Base-by-base conservation (phyloP, 345 rosid genomes). In the Linum usitatissimum region DNA sequence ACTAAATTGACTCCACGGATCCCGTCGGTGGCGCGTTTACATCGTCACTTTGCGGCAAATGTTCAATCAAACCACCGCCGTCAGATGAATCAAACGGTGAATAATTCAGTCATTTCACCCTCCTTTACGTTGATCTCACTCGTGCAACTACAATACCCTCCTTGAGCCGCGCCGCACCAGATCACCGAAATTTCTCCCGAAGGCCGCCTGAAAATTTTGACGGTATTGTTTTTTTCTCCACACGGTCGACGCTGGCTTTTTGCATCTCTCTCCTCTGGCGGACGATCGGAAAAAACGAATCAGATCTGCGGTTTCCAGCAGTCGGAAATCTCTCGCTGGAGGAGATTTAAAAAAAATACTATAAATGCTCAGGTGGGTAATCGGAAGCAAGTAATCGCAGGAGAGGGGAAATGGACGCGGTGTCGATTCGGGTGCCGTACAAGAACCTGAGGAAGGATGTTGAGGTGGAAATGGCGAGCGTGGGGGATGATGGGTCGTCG, bases 371-470 rank as follows among this genome's bases (percentile, higher is more conserved):
- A 45, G 17, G 15, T 13, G 10, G 28, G 51, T 45, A 10, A 10
- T 45, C 51, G 51, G 15, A 45, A 45, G 7, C 15, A 13, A 10
- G 51, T 10, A 45, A 9, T 45, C 15, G 15, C 17, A 10, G 51
- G 51, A 45, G 51, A 4, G 51, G 51, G 42, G 65, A 12, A 17
- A 73, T 73, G 77, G 77, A 73, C 4, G 5, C 67, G 61, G 67
- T 54, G 15, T 62, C 73, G 56, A 53, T 39, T 57, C 70, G 67
- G 59, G 73, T 73, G 65, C 73, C 73, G 19, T 90, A 93, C 75
- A 77, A 83, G 86, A 83, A 90, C 79, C 76, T 93, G 61, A 76
- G 66, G 83, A 80, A 84, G 70, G 94, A 83, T 30, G 70, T 62
- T 54, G 97, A 87, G 64, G 68, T 85, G 72, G 98, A 89, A 71